Conservation (phyloP, 208 protist genomes). For the Crithidia sp. region DNA sequence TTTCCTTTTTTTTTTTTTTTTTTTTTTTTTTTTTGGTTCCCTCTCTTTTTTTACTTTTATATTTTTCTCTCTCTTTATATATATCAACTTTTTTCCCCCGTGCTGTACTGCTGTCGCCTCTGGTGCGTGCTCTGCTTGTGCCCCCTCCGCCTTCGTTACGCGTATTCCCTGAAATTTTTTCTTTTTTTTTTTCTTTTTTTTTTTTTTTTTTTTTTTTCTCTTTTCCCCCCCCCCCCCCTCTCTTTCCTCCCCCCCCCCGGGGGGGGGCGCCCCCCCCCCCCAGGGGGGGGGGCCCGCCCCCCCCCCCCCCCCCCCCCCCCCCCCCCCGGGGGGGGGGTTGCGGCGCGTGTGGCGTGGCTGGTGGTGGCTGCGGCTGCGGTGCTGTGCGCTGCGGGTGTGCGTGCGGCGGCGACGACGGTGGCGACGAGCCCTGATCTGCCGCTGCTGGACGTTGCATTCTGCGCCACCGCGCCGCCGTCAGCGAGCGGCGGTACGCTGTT, state of each 20-base stretch:
- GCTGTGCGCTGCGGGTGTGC: background rate
- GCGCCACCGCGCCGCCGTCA: constrained; percentile 31
- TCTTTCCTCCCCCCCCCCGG: background rate
- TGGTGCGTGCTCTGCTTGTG: background rate
- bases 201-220: background rate
- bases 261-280: no score
- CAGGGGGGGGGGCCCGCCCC: no score
- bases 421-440: constrained; percentile 4
- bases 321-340: no score
- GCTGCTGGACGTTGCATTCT: constrained; percentile 62
- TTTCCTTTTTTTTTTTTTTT: no score
- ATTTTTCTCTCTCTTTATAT: constrained; percentile 1
- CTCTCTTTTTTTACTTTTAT: constrained; percentile 9
- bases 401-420: no score
- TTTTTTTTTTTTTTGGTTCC: no score
- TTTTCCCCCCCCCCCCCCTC: background rate
- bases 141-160: background rate
- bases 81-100: background rate
- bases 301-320: no score
- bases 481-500: constrained; percentile 39
- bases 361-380: background rate
- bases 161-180: background rate
- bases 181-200: background rate
- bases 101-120: background rate
- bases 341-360: background rate